A percentile compares a stretch with the other conserved stretches of the same genome.
phyloP scores from a whole-genome alignment of 2,329 filamentous ascomycete species.

The Aspergillus pseudoterreus region DNA sequence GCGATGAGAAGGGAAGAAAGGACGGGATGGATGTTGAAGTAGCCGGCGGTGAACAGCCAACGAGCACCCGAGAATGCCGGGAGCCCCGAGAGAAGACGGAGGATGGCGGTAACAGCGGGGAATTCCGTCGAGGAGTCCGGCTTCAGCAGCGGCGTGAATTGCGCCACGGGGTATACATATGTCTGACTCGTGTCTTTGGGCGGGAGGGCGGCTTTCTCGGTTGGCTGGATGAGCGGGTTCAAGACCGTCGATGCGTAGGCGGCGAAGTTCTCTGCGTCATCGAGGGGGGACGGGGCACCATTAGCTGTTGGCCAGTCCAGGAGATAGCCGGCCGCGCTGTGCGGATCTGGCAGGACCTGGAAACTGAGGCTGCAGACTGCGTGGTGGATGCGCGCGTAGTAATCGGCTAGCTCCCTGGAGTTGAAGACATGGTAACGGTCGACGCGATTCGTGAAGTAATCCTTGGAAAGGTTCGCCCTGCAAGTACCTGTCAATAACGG shows the following conservation, averaged over 20 bases:
- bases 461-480: constrained; percentile 79
- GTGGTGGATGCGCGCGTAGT: constrained; percentile 74
- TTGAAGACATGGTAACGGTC: constrained; percentile 92
- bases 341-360: constrained; percentile 59
- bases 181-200: constrained; percentile 55
- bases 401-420: constrained; percentile 73
- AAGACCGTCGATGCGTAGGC: constrained; percentile 64
- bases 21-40: constrained; percentile 92
- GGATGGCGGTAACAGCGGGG: constrained; percentile 70
- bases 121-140: constrained; percentile 85
- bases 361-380: constrained; percentile 80
- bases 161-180: constrained; percentile 78
- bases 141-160: constrained; percentile 79
- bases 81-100: constrained; percentile 63
- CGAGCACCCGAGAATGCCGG: constrained; percentile 62
- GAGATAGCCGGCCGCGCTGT: constrained; percentile 47
- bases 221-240: constrained; percentile 60
- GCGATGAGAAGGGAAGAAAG: constrained; percentile 75
- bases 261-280: constrained; percentile 67
- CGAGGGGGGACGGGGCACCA: constrained; percentile 68
- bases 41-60: constrained; percentile 97
- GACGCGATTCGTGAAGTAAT: constrained; percentile 95
- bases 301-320: constrained; percentile 73
- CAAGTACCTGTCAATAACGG: constrained; percentile 10
- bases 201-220: constrained; percentile 28